These are phyloP conservation scores for Scalesia atractyloides DNA, from an alignment of 129 eudicot species.

Conservation along the genomic window DNA sequence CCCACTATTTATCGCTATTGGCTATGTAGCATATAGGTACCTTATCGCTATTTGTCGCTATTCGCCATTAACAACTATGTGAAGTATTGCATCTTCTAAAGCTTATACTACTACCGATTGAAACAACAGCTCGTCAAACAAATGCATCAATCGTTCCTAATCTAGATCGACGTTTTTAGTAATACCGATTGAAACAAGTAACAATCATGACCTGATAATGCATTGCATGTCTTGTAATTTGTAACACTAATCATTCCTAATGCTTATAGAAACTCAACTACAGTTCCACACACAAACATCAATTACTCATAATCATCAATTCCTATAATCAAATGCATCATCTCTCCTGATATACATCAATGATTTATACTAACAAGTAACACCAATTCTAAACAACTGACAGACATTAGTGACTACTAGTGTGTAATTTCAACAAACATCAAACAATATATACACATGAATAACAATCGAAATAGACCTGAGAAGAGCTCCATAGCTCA, in stretches of 20 bases:
- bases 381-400: conserved; percentile 9
- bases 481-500: conserved; percentile 97
- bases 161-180: not conserved
- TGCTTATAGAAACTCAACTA: conserved; percentile 17
- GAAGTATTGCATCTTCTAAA: not conserved
- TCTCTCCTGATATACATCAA: not conserved
- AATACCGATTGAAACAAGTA: conserved; percentile 7
- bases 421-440: not conserved
- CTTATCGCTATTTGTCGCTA: no score
- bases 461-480: conserved; percentile 46
- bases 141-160: conserved; percentile 12
- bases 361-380: not conserved
- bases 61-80: no score
- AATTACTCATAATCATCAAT: conserved; percentile 20
- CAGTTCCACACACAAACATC: conserved; percentile 11
- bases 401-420: not conserved
- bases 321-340: conserved; percentile 8
- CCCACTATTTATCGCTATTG: no score
- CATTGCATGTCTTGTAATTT: not conserved
- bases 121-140: not conserved
- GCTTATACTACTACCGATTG: not conserved
- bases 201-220: not conserved
- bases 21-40: no score
- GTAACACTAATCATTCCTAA: conserved; percentile 4
- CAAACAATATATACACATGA: not conserved